A percentile compares a stretch with the other conserved stretches of the same genome.
Evolutionary conservation across 164 flowering plant species (phyloP).

Genomic region (Dillenia suffruticosa): DNA sequence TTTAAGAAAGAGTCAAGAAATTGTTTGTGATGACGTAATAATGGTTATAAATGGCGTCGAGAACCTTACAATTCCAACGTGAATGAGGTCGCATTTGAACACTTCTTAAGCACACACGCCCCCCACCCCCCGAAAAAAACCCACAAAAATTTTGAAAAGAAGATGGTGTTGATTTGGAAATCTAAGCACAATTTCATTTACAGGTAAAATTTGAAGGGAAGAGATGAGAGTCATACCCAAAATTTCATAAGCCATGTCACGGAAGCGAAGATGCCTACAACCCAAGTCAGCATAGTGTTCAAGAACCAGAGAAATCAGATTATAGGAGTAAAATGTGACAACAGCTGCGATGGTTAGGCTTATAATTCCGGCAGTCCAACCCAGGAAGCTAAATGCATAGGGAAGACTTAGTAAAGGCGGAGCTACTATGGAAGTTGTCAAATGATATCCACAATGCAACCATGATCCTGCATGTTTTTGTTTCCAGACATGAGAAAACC

Average conservation of each 20-base stretch:
- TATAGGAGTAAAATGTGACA: constrained; percentile 87
- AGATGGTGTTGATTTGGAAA: too few relatives aligned
- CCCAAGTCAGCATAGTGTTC: constrained; percentile 80
- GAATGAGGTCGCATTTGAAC: too few relatives aligned
- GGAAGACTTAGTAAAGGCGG: constrained; percentile 85
- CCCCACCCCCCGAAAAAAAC: too few relatives aligned
- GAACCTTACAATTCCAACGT: too few relatives aligned
- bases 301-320: constrained; percentile 67
- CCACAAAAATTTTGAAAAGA: too few relatives aligned
- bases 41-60: too few relatives aligned
- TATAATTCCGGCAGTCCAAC: constrained; percentile 67
- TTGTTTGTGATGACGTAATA: too few relatives aligned
- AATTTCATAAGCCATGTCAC: constrained; percentile 84
- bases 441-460: constrained; percentile 86
- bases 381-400: constrained; percentile 64
- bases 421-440: constrained; percentile 89
- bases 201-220: too few relatives aligned
- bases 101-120: too few relatives aligned
- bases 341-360: constrained; percentile 51
- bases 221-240: constrained; percentile 37
- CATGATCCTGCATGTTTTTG: constrained; percentile 60
- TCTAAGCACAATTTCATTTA: too few relatives aligned
- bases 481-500: too few relatives aligned
- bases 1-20: too few relatives aligned
- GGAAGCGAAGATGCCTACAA: constrained; percentile 67